Conservation (phyloP, 345 rosid species). For the Clarkia xantiana region DNA sequence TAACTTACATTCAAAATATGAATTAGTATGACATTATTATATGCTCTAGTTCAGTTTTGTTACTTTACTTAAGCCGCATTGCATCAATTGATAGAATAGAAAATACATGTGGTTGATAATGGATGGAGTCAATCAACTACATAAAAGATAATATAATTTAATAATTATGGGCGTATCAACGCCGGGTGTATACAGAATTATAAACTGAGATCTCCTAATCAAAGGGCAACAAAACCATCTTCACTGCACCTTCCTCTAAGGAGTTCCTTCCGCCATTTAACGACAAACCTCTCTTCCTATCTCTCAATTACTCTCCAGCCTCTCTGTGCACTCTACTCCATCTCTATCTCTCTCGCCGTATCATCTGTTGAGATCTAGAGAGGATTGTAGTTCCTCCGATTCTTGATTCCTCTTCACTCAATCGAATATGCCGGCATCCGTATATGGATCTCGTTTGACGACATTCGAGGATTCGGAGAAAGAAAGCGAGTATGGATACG, state of each 20-base stretch:
- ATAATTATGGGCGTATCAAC: too few relatives aligned
- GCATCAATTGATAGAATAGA: too few relatives aligned
- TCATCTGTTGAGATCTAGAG: constrained; percentile 1
- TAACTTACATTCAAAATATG: too few relatives aligned
- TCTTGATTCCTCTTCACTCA: not conserved
- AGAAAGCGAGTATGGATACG: constrained; percentile 98
- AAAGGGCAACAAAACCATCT: too few relatives aligned
- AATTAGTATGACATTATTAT: too few relatives aligned
- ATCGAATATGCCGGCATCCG: constrained; percentile 50
- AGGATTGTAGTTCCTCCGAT: not conserved
- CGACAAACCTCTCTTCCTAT: constrained; percentile 10
- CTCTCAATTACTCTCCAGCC: constrained; percentile 12
- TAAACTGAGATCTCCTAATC: too few relatives aligned
- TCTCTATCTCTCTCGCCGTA: constrained; percentile 26
- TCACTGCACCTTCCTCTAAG: constrained; percentile 5
- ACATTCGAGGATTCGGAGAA: constrained; percentile 92
- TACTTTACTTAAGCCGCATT: too few relatives aligned
- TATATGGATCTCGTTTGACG: constrained; percentile 72
- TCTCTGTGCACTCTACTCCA: constrained; percentile 6
- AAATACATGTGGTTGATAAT: too few relatives aligned
- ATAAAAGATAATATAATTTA: too few relatives aligned
- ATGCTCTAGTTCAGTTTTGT: too few relatives aligned
- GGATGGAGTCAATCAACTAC: too few relatives aligned
- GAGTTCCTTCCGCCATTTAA: constrained; percentile 12
- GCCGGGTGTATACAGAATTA: too few relatives aligned